These are phyloP conservation scores for Evansstolkia leycettana DNA, from an alignment of 495 filamentous ascomycete species.

Conservation along the genomic window DNA sequence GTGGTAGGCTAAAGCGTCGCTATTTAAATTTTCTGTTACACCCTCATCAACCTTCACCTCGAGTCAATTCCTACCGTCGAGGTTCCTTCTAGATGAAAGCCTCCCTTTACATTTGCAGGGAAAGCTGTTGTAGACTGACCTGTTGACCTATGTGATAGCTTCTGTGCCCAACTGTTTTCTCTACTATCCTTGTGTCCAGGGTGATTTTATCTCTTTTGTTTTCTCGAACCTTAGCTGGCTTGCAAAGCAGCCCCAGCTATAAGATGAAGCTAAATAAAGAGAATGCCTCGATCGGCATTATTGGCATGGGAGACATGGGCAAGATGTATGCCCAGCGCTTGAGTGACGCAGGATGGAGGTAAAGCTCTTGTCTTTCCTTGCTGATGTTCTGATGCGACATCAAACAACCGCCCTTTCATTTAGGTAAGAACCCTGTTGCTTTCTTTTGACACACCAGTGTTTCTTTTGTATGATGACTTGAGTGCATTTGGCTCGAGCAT, in stretches of 20 bases:
- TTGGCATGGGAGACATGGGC: conserved; percentile 99
- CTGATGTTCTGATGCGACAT: not conserved
- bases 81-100: too few relatives aligned
- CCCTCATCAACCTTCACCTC: conserved; percentile 5
- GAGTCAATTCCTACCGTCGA: conserved; percentile 10
- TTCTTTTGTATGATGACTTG: conserved; percentile 79
- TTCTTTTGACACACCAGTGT: conserved; percentile 8
- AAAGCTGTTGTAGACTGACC: conserved; percentile 1
- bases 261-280: conserved; percentile 41
- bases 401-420: conserved; percentile 2
- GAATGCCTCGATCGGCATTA: conserved; percentile 71
- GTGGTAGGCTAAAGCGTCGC: conserved; percentile 15
- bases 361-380: conserved; percentile 20
- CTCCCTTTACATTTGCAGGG: too few relatives aligned
- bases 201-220: too few relatives aligned
- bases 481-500: conserved; percentile 99
- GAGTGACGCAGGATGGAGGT: conserved; percentile 92
- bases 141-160: not conserved
- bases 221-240: too few relatives aligned
- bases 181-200: too few relatives aligned
- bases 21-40: conserved; percentile 25
- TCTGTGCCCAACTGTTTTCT: too few relatives aligned
- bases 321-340: conserved; percentile 94
- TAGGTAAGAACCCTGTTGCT: conserved; percentile 20
- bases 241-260: too few relatives aligned